A percentile compares a stretch with the other conserved stretches of the same genome.
phyloP scores from a whole-genome alignment of 371 early-diverging fungal genomes.

The Syncephalastrum racemosum region DNA sequence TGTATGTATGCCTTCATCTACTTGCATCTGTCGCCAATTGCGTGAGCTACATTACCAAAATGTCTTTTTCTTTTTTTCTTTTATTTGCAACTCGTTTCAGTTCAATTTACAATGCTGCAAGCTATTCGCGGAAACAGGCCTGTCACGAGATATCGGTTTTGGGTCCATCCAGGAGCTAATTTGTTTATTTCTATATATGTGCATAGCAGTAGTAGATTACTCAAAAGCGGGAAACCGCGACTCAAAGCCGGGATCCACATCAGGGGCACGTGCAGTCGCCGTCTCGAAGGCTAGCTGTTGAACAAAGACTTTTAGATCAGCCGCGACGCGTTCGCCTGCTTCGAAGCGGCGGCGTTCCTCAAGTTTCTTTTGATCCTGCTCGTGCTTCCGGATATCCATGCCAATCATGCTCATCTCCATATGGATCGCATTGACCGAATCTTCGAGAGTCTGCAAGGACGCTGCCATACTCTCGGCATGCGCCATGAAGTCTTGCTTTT shows the following conservation, averaged over 20 bases:
- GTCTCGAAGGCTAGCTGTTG: slow-evolving; percentile 32
- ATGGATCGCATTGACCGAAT: slow-evolving; percentile 35
- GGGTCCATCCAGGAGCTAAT: too few relatives aligned
- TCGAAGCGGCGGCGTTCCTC: slow-evolving; percentile 47
- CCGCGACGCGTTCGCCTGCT: slow-evolving; percentile 37
- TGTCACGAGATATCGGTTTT: too few relatives aligned
- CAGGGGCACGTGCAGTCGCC: slow-evolving; percentile 46
- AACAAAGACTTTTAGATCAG: slow-evolving; percentile 44
- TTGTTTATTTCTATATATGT: neutral
- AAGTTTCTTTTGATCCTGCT: slow-evolving; percentile 42
- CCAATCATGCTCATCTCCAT: slow-evolving; percentile 50
- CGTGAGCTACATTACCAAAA: too few relatives aligned
- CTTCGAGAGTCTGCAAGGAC: slow-evolving; percentile 34
- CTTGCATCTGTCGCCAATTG: too few relatives aligned
- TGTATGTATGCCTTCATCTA: too few relatives aligned
- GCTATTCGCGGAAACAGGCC: too few relatives aligned
- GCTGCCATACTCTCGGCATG: slow-evolving; percentile 43
- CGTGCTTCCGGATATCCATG: slow-evolving; percentile 43
- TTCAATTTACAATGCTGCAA: too few relatives aligned
- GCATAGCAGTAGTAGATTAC: slow-evolving; percentile 3
- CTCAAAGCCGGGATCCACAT: slow-evolving; percentile 49
- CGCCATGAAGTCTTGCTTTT: slow-evolving; percentile 47
- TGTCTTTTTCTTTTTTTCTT: too few relatives aligned
- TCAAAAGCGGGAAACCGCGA: slow-evolving; percentile 49
- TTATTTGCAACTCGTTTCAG: too few relatives aligned